Evolutionary conservation across 83 land plant species (phyloP), one percentile per base, ranked within the genome.

Genomic region (Larix sibirica): DNA sequence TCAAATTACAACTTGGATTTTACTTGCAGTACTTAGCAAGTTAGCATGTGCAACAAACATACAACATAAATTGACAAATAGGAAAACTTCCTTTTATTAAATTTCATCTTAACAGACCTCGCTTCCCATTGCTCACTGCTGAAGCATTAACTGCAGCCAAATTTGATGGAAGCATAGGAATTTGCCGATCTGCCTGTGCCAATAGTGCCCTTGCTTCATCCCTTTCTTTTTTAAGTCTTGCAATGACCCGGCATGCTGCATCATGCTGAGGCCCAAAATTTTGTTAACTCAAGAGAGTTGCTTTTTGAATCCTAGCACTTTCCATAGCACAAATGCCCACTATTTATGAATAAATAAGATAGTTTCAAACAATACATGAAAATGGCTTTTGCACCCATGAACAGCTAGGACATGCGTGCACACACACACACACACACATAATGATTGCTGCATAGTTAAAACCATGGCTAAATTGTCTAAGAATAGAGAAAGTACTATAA

Each of bases 181-280:
- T 81, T 74, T 96, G 97, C 76, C 95, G 88, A 62, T 96, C 98
- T 23, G 95, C 91, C 81, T 90, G 94, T 23, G 92, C 88, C 58
- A 97, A 87, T 38, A 92, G 81, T 18, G 85, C 81, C 67, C 95
- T 88, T 13, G 99, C 99, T 82, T 98, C 99, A 89, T 98, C 99
- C 80, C 99, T 94, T 86, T 98, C 99, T 68, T 94, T 96, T 83
- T 94, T 98, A 17, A 98, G 81, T 83, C 99, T 91, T 64, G 99
- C 99, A 87, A 98, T 98, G 50, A 98, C 99, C 76, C 99, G 91
- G 78, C 98, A 95, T 74, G 99, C 99, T 81, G 99, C 97, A 95
- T 98, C 99, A 93, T 96, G 98, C 98, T 97, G 91, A 21, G 9
- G 62, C 2, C 38, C 24, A 58, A 24, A 78, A 73, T n/a, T 8